Conservation (phyloP, 106 monocot species). For the Platanthera guangdongensis region DNA sequence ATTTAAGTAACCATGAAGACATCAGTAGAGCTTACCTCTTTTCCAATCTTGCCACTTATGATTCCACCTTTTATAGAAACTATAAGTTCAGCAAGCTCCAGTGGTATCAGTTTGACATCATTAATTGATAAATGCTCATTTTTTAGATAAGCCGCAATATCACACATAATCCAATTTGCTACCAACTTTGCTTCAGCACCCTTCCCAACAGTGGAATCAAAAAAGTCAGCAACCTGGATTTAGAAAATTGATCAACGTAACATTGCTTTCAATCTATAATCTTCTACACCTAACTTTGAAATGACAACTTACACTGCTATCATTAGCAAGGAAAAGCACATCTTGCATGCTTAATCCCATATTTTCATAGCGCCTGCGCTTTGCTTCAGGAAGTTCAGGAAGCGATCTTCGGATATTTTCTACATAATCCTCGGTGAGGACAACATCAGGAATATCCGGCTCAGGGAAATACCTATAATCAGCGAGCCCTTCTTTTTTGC, state of each 20-base stretch:
- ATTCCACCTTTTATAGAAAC: conserved; percentile 78
- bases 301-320: conserved; percentile 37
- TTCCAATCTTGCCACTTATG: conserved; percentile 96
- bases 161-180: conserved; percentile 99
- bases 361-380: conserved; percentile 80
- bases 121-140: conserved; percentile 65
- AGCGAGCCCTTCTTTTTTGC: conserved; percentile 96
- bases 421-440: conserved; percentile 55
- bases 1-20: not conserved
- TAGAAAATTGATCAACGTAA: not conserved
- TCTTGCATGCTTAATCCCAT: conserved; percentile 94
- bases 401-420: conserved; percentile 48
- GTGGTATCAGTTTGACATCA: conserved; percentile 72
- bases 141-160: conserved; percentile 87
- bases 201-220: conserved; percentile 62
- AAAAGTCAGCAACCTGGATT: conserved; percentile 73
- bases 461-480: conserved; percentile 99
- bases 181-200: conserved; percentile 89
- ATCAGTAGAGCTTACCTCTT: conserved; percentile 46
- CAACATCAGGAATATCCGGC: conserved; percentile 91
- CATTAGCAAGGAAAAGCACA: conserved; percentile 90
- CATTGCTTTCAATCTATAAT: not conserved
- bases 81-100: conserved; percentile 81
- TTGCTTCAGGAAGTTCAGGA: conserved; percentile 87
- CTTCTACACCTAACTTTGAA: not conserved